phyloP scores from a whole-genome alignment of 1,284 basidiomycete species.

The Leucoagaricus sp. region DNA sequence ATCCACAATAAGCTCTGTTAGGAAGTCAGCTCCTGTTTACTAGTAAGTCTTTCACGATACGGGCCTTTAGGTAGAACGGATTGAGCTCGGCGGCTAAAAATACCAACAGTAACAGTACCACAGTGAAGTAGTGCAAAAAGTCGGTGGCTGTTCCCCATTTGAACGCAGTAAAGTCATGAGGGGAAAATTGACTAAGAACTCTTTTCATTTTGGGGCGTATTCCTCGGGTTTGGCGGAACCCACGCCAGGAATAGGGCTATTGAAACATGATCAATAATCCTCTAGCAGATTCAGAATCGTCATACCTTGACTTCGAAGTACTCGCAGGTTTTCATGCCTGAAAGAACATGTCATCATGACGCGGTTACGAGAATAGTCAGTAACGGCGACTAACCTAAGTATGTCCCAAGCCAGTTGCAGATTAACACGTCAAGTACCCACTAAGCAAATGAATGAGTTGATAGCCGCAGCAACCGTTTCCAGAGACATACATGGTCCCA shows the following conservation, averaged over 20 bases:
- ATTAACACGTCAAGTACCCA: conserved; percentile 84
- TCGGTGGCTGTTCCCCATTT: conserved; percentile 83
- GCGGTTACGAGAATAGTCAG: conserved; percentile 5
- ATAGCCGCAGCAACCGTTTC: conserved; percentile 10
- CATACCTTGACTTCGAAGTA: conserved; percentile 82
- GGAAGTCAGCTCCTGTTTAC: conserved; percentile 8
- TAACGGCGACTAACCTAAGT: conserved; percentile 54
- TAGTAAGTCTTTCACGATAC: conserved; percentile 20
- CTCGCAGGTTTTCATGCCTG: conserved; percentile 84
- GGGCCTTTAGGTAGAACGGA: conserved; percentile 81
- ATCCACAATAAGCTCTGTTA: conserved; percentile 76
- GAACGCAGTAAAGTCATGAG: conserved; percentile 85
- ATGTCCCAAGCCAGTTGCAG: conserved; percentile 86
- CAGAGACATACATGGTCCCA: conserved; percentile 77
- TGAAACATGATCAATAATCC: conserved; percentile 16
- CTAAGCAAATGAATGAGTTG: conserved; percentile 35
- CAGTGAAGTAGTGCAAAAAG: conserved; percentile 72
- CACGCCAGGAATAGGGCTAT: conserved; percentile 82
- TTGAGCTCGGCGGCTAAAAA: conserved; percentile 83
- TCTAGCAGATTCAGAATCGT: conserved; percentile 7
- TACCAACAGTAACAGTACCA: conserved; percentile 74
- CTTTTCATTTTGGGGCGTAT: conserved; percentile 75
- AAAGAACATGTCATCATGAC: conserved; percentile 21
- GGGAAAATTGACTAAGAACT: conserved; percentile 80
- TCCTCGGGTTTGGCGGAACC: conserved; percentile 74